A percentile compares a stretch with the other conserved stretches of the same genome.
Conservation (phyloP, 495 filamentous ascomycete genomes). For the Sabuloglossum arenarium region DNA sequence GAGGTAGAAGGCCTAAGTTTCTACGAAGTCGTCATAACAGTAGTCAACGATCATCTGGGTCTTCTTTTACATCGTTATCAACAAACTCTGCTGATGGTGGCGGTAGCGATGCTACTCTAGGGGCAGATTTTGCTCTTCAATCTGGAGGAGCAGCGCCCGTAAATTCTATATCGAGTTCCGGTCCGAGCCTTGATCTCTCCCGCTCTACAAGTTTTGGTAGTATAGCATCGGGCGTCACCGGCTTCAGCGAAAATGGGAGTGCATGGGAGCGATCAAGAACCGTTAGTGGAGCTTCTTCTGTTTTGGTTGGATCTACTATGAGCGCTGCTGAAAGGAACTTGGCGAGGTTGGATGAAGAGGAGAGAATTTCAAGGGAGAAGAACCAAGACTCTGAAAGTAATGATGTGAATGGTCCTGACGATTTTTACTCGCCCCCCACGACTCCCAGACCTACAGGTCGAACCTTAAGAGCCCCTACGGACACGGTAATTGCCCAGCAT, state of each 20-base stretch:
- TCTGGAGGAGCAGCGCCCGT: slow-evolving; percentile 56
- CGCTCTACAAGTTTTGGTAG: slow-evolving; percentile 80
- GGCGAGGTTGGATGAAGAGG: slow-evolving; percentile 40
- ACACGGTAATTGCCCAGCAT: slow-evolving; percentile 75
- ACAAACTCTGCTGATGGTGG: slow-evolving; percentile 22
- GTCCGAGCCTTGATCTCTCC: slow-evolving; percentile 30
- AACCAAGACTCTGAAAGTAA: slow-evolving; percentile 3
- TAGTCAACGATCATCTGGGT: slow-evolving; percentile 59
- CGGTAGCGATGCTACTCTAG: slow-evolving; percentile 48
- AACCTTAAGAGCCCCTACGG: slow-evolving; percentile 41
- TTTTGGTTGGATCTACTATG: slow-evolving; percentile 9
- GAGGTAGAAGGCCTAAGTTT: slow-evolving; percentile 40
- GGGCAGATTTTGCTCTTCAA: slow-evolving; percentile 72
- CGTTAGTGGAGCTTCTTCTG: slow-evolving; percentile 14
- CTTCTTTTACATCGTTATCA: slow-evolving; percentile 44
- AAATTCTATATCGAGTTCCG: slow-evolving; percentile 27
- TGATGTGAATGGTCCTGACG: slow-evolving; percentile 20
- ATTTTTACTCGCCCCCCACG: slow-evolving; percentile 25
- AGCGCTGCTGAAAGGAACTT: slow-evolving; percentile 29
- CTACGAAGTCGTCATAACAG: slow-evolving; percentile 50
- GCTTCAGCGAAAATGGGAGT: slow-evolving; percentile 38
- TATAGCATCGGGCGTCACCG: slow-evolving; percentile 80
- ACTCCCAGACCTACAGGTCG: slow-evolving; percentile 28
- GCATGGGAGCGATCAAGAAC: slow-evolving; percentile 20
- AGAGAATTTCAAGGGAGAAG: slow-evolving; percentile 17